Conservation (phyloP, 495 filamentous ascomycete species). For the Neurospora cerealis region DNA sequence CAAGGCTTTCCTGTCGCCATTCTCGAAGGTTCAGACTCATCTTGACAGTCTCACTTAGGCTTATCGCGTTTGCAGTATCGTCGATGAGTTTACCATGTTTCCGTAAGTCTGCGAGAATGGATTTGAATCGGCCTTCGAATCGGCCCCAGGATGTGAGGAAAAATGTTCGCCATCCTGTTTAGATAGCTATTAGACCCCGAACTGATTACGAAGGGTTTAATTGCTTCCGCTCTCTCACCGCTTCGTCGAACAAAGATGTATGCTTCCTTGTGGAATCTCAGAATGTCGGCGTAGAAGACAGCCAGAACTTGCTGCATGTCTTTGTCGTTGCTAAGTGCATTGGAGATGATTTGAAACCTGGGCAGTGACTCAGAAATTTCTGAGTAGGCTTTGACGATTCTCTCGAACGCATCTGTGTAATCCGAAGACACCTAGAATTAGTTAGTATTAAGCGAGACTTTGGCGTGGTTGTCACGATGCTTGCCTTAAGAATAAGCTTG, state of each 20-base stretch:
- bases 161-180: constrained; percentile 32
- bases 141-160: constrained; percentile 33
- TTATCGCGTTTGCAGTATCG: constrained; percentile 18
- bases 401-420: constrained; percentile 28
- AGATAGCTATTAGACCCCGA: background rate
- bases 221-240: constrained; percentile 15
- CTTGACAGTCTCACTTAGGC: constrained; percentile 11
- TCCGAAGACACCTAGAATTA: constrained; percentile 20
- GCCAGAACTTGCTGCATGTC: constrained; percentile 31
- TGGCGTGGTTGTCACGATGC: background rate
- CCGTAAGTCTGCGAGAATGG: constrained; percentile 28
- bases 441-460: background rate
- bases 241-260: constrained; percentile 35
- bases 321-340: constrained; percentile 18
- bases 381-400: constrained; percentile 29
- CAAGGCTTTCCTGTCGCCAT: constrained; percentile 15
- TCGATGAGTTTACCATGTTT: constrained; percentile 30
- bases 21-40: constrained; percentile 8
- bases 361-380: constrained; percentile 29
- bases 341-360: constrained; percentile 25
- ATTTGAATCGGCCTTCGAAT: constrained; percentile 26
- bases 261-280: constrained; percentile 34
- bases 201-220: too few relatives aligned
- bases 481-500: constrained; percentile 30
- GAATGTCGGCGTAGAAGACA: constrained; percentile 33